Evolutionary conservation across 2,329 filamentous ascomycete genomes (phyloP).

Genomic region (Penicillium nordicum): DNA sequence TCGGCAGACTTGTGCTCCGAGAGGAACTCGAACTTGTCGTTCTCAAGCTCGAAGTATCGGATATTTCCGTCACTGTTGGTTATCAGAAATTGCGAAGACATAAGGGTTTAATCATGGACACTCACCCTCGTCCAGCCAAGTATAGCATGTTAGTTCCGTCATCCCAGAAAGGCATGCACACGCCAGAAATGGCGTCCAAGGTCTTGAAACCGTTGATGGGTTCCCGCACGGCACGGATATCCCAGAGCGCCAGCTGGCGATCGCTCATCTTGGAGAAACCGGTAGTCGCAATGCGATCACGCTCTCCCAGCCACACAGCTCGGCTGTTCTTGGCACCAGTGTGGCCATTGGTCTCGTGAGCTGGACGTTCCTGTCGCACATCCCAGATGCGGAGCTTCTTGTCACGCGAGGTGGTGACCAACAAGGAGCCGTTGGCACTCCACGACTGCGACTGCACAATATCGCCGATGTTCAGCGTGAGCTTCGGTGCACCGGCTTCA

Average conservation of each 20-base stretch:
- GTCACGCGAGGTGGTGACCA: slow-evolving; percentile 92
- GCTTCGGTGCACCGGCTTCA: slow-evolving; percentile 67
- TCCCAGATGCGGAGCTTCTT: slow-evolving; percentile 99
- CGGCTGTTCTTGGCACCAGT: slow-evolving; percentile 95
- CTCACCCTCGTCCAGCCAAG: slow-evolving; percentile 92
- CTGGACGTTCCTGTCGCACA: slow-evolving; percentile 84
- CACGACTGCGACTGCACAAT: slow-evolving; percentile 94
- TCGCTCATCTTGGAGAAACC: slow-evolving; percentile 99
- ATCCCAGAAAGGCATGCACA: slow-evolving; percentile 99
- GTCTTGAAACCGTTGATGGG: slow-evolving; percentile 87
- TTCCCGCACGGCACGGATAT: slow-evolving; percentile 72
- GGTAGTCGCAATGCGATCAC: slow-evolving; percentile 91
- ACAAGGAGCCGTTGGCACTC: slow-evolving; percentile 81
- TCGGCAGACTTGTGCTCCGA: slow-evolving; percentile 97
- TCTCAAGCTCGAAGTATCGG: slow-evolving; percentile 96
- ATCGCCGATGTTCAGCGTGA: slow-evolving; percentile 80
- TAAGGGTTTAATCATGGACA: slow-evolving; percentile 10
- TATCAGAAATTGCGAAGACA: slow-evolving; percentile 8
- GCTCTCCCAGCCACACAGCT: slow-evolving; percentile 94
- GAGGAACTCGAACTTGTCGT: slow-evolving; percentile 97
- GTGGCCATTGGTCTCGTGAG: slow-evolving; percentile 81
- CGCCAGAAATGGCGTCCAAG: slow-evolving; percentile 92
- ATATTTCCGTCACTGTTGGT: slow-evolving; percentile 84
- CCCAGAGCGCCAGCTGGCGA: slow-evolving; percentile 92
- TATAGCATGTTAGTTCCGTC: slow-evolving; percentile 94